Evolutionary conservation across 768 basidiomycete genomes (phyloP).

Genomic region (Cystofilobasidium capitatum): DNA sequence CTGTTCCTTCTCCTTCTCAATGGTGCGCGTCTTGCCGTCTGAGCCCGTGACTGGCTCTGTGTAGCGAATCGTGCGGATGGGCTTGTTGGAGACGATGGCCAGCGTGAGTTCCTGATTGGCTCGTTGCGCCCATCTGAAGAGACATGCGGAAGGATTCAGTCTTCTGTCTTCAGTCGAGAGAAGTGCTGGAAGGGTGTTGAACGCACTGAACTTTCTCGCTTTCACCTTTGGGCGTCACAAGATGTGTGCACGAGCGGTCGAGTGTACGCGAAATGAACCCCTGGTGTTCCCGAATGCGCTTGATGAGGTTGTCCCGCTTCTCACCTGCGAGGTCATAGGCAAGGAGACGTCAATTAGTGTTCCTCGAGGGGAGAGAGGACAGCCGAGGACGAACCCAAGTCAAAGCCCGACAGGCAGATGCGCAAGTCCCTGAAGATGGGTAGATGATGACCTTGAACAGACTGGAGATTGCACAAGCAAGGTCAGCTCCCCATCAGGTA

Average conservation of each 20-base stretch:
- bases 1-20: conserved; percentile 60
- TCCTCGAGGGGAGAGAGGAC: neutral
- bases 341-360: neutral
- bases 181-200: conserved; percentile 39
- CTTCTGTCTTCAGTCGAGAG: neutral
- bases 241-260: conserved; percentile 71
- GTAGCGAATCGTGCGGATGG: conserved; percentile 29
- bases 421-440: conserved; percentile 62
- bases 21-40: conserved; percentile 41
- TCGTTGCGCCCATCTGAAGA: conserved; percentile 68
- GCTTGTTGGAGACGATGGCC: conserved; percentile 26
- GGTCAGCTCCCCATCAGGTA: neutral
- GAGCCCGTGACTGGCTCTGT: conserved; percentile 27
- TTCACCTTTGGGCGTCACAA: conserved; percentile 61
- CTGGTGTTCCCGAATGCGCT: conserved; percentile 50
- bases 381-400: conserved; percentile 43
- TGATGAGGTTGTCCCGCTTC: conserved; percentile 56
- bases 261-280: conserved; percentile 67
- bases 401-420: conserved; percentile 66
- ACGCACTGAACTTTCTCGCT: conserved; percentile 38
- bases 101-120: conserved; percentile 38
- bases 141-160: conserved; percentile 43
- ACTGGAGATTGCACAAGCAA: conserved; percentile 42
- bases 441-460: conserved; percentile 53
- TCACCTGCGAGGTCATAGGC: conserved; percentile 34